Conservation (phyloP, 2,329 filamentous ascomycete genomes). For the Magnaporthales sp. region DNA sequence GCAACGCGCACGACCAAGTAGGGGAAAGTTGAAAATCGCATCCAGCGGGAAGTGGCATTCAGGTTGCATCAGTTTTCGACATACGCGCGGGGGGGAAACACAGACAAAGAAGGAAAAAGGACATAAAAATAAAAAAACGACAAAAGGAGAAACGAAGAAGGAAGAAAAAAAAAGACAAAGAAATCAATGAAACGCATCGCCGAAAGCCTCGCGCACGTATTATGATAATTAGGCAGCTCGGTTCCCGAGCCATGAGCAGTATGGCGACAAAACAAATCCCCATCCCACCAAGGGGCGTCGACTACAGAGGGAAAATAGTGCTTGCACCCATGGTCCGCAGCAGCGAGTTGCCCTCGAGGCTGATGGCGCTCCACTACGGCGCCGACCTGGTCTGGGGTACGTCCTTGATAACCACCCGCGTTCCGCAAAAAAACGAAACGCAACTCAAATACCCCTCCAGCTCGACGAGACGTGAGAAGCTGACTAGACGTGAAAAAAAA, state of each 20-base stretch:
- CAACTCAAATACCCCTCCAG: slow-evolving; percentile 7
- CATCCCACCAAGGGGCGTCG: slow-evolving; percentile 80
- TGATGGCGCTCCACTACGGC: slow-evolving; percentile 86
- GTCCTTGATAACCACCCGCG: slow-evolving; percentile 16
- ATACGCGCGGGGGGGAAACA: too few species aligned
- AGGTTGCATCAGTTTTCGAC: too few species aligned
- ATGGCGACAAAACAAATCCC: slow-evolving; percentile 66
- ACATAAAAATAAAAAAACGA: not conserved
- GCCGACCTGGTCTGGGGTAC: slow-evolving; percentile 93
- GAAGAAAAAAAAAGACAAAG: not conserved
- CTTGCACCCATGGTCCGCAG: slow-evolving; percentile 97
- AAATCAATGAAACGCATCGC: not conserved
- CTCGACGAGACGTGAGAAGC: too few species aligned
- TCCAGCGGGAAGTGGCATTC: not conserved
- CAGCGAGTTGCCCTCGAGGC: slow-evolving; percentile 85
- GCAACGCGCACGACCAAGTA: not conserved
- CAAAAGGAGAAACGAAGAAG: not conserved
- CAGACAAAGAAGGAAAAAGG: too few species aligned
- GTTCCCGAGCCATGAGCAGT: slow-evolving; percentile 23
- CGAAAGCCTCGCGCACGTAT: not conserved
- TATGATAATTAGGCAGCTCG: not conserved
- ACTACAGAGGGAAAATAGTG: slow-evolving; percentile 89
- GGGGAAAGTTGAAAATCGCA: not conserved
- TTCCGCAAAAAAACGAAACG: not conserved
- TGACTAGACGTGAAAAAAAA: not conserved